These are phyloP conservation scores for Juglanconis sp. DNA, from an alignment of 2,329 filamentous ascomycete genomes.

Conservation along the genomic window DNA sequence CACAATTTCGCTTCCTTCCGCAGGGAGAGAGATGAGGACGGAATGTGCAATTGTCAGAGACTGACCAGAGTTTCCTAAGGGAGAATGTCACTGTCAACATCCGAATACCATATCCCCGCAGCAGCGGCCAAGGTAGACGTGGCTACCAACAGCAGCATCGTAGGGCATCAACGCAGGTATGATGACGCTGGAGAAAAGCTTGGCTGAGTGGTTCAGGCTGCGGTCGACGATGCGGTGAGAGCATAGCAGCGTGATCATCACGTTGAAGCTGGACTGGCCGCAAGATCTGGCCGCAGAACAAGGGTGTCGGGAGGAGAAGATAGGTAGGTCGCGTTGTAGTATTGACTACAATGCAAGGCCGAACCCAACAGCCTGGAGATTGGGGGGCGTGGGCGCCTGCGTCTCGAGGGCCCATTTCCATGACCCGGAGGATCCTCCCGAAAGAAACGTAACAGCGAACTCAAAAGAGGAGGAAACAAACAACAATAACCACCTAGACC, in stretches of 20 bases:
- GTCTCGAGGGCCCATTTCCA: not conserved
- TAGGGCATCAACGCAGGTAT: not conserved
- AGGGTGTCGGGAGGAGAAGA: not conserved
- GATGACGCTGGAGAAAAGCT: not conserved
- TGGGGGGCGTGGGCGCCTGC: not conserved
- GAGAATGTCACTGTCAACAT: not conserved
- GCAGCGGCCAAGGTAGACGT: not conserved
- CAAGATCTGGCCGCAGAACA: not conserved
- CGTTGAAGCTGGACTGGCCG: not conserved
- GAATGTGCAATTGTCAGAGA: not conserved
- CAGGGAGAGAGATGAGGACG: not conserved
- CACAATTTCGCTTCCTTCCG: not conserved
- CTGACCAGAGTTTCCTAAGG: not conserved
- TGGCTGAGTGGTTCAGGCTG: not conserved
- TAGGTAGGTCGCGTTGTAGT: not conserved
- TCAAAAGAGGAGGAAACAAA: not conserved
- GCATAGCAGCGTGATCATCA: not conserved
- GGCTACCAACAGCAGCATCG: not conserved
- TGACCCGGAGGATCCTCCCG: not conserved
- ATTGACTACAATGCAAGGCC: slow-evolving; percentile 6
- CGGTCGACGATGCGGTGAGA: not conserved
- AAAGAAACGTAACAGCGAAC: not conserved
- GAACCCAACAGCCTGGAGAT: not conserved
- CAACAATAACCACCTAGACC: slow-evolving; percentile 1
- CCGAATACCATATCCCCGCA: not conserved